Evolutionary conservation across 176 grass and related monocot genomes (phyloP), one percentile per base, ranked within the genome.

Genomic region (Themeda triandra): DNA sequence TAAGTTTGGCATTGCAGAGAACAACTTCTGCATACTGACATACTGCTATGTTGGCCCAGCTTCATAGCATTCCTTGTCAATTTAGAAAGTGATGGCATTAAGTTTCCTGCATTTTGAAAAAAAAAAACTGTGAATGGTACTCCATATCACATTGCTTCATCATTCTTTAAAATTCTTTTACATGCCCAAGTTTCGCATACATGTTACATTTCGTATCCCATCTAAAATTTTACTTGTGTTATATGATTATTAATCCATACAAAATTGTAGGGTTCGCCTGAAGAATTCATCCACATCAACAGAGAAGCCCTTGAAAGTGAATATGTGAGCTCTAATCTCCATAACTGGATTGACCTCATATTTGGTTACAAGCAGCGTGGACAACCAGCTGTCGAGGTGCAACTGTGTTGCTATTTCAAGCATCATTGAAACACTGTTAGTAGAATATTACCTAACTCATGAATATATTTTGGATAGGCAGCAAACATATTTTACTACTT

Each of bases 301-400:
- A 79, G 96, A 66, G 92, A 98, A 86, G 96, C 96, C 81, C 91
- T 98, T 77, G 96, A 98, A 94, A 98, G 96, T 90, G 96, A 98
- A 87, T 98, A 93, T 74, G 96, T 98, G 78, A 98, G 96, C 86
- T 98, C 96, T 65, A 98, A 98, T 92, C 91, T 98, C 29, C 96
- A 98, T 93, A 89, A 95, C 69, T 98, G 96, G 96, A 98, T 98
- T 63, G 96, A 98, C 78, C 85, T 98, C 42, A 85, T 98, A 78
- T 98, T 98, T 90, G 93, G 96, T 85, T 98, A 98, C 73, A 98
- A 98, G 85, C 96, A 98, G 83, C 93, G 96, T 85, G 96, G 96
- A 75, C 93, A 95, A 62, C 96, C 96, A 82, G 96, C 96, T 66
- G 85, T 95, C n/a, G 92, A 98, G 91, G 95, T 98, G 90, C 37